Evolutionary conservation across 2,329 filamentous ascomycete species (phyloP).

Genomic region (Akanthomyces uredinophilus): DNA sequence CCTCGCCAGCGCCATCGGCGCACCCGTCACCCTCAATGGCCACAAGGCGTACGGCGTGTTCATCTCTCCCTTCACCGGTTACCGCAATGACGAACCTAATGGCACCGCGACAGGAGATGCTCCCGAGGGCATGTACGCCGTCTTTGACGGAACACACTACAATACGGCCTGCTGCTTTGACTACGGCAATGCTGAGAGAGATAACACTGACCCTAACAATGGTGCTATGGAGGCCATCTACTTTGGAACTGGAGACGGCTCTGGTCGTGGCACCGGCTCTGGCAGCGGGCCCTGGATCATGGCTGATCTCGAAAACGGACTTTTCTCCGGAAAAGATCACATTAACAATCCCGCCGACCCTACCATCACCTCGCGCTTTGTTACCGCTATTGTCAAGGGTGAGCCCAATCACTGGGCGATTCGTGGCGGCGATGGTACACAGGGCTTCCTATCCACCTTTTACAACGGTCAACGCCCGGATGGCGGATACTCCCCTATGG

Average conservation of each 20-base stretch:
- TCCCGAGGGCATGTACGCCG: conserved; percentile 55
- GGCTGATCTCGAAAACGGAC: conserved; percentile 63
- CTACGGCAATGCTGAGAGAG: conserved; percentile 53
- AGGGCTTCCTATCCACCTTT: conserved; percentile 52
- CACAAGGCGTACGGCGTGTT: conserved; percentile 61
- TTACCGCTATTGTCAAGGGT: conserved; percentile 55
- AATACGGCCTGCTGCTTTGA: conserved; percentile 55
- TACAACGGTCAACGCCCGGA: conserved; percentile 53
- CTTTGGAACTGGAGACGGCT: conserved; percentile 46
- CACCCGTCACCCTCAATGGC: conserved; percentile 56
- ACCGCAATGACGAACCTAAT: conserved; percentile 52
- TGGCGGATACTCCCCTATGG: conserved; percentile 57
- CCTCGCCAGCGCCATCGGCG: conserved; percentile 52
- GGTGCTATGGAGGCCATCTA: conserved; percentile 68
- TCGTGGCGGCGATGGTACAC: conserved; percentile 51
- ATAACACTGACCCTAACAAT: conserved; percentile 47
- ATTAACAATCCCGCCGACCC: conserved; percentile 48
- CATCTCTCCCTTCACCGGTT: conserved; percentile 56
- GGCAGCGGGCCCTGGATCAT: conserved; percentile 62
- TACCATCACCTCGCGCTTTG: conserved; percentile 49
- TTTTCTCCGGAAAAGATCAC: conserved; percentile 53
- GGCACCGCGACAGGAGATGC: conserved; percentile 51
- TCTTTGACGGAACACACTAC: conserved; percentile 56
- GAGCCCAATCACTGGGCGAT: conserved; percentile 53
- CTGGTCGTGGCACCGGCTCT: conserved; percentile 48